Percentiles rank a stretch among this genome's conserved stretches.
These are phyloP conservation scores for Ballota nigra DNA, from an alignment of 257 asterid species.

Conservation along the genomic window DNA sequence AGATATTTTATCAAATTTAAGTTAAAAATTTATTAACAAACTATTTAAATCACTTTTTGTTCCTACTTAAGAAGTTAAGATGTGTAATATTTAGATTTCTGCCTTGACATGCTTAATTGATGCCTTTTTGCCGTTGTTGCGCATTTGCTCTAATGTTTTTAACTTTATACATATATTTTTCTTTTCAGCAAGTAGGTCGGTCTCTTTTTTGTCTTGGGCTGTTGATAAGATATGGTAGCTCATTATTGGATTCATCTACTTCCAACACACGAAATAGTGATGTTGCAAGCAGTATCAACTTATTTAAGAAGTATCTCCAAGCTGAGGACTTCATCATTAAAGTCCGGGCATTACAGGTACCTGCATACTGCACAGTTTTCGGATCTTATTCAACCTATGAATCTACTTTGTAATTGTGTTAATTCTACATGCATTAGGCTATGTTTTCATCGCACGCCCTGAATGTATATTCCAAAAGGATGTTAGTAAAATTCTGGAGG, in stretches of 20 bases:
- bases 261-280: slow-evolving; percentile 58
- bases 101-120: slow-evolving; percentile 9
- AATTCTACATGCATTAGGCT: slow-evolving; percentile 81
- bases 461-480: slow-evolving; percentile 90
- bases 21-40: slow-evolving; percentile 4
- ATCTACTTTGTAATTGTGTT: slow-evolving; percentile 21
- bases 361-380: slow-evolving; percentile 13
- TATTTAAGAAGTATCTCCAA: slow-evolving; percentile 84
- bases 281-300: slow-evolving; percentile 58
- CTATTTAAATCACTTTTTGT: not conserved
- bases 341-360: slow-evolving; percentile 89
- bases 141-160: slow-evolving; percentile 6
- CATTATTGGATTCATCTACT: slow-evolving; percentile 51
- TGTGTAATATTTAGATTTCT: not conserved
- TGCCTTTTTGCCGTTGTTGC: slow-evolving; percentile 1
- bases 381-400: slow-evolving; percentile 3
- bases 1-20: slow-evolving; percentile 17
- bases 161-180: slow-evolving; percentile 12
- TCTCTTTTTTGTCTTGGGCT: slow-evolving; percentile 98
- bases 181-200: slow-evolving; percentile 88
- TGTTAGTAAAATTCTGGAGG: slow-evolving; percentile 67
- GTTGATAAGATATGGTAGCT: slow-evolving; percentile 87
- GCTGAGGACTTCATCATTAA: slow-evolving; percentile 83
- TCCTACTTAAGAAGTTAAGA: slow-evolving; percentile 2
- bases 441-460: slow-evolving; percentile 85